Base-by-base conservation (phyloP, 371 early-diverging fungal genomes). In the Mucor circinelloides region DNA sequence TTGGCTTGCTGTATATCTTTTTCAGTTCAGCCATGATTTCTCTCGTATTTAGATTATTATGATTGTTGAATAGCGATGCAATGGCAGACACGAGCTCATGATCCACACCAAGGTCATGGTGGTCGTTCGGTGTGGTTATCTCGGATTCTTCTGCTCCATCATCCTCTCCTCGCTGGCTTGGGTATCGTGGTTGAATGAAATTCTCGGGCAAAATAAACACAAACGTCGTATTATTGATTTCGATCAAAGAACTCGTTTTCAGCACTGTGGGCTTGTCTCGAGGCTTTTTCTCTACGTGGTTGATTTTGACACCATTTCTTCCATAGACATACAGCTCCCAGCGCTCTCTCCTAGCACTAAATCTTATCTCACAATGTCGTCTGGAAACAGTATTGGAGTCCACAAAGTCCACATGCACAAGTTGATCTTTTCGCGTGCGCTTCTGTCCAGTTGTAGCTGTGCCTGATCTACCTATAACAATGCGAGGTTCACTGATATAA, bases 291-390 rank as follows among this genome's bases (percentile, higher is more conserved):
- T 66, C 44, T 6, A 66, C 52, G 8, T 76, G 75, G 52, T 81
- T 78, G 2, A 84, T 68, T 55, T 73, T 78, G 23, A 78, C 74
- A 19, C 84, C 81, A 57, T 80, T 84, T 23, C 74, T 69, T 38
- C 84, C 76, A 62, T 69, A 70, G 6, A 81, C 74, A 13, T 69
- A 67, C 1, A 84, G 64, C 44, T 81, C 81, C 81, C 81, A 84
- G 0, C 74, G 66, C 13, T 69, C 70, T 3, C 69, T 60, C 9
- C 59, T 21, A 0, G 44, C 9, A 57, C 77, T 74, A 54, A 66
- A 78, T 28, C 76, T 61, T 25, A 84, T 75, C 27, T 80, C 81
- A 32, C 78, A 80, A 57, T 84, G 84, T 17, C 63, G 65, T 17
- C 84, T 70, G 19, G 84, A 84, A 12, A 84, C 75, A 1, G 73